Evolutionary conservation across 345 rosid species (phyloP).

Genomic region (Eucalyptus melliodora): DNA sequence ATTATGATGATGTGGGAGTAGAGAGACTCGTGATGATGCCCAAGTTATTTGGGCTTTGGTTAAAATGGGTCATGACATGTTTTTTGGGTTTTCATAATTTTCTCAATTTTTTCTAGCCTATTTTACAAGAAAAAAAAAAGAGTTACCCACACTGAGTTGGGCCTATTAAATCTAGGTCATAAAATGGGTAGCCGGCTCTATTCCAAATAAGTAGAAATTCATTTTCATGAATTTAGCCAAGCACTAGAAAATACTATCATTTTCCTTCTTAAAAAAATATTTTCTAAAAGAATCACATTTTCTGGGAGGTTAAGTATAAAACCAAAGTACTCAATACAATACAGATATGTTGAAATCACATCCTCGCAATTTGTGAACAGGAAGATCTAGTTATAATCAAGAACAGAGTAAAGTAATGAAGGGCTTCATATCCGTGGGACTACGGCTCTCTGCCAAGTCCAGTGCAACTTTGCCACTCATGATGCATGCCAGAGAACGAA

Average conservation of each 20-base stretch:
- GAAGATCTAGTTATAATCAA: neutral
- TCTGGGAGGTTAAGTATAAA: neutral
- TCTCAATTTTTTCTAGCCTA: neutral
- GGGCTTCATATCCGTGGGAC: neutral
- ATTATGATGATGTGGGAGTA: neutral
- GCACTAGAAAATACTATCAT: too few relatives aligned
- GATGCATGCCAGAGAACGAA: neutral
- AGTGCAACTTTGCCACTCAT: neutral
- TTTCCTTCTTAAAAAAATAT: too few relatives aligned
- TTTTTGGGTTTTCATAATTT: too few relatives aligned
- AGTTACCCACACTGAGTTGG: accelerated
- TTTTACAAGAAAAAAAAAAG: too few relatives aligned
- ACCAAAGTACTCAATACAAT: neutral
- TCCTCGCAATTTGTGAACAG: neutral
- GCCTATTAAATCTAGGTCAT: too few relatives aligned
- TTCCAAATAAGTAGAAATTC: too few relatives aligned
- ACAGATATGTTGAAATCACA: too few relatives aligned
- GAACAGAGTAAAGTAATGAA: neutral
- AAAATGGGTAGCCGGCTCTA: too few relatives aligned
- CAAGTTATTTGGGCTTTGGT: too few relatives aligned
- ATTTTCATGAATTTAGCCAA: accelerated
- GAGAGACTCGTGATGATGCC: neutral
- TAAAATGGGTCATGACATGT: too few relatives aligned
- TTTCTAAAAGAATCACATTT: too few relatives aligned
- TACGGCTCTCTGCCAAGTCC: neutral